Evolutionary conservation across 108 stramenopile species (phyloP).

Genomic region (Conticribra guillardii): DNA sequence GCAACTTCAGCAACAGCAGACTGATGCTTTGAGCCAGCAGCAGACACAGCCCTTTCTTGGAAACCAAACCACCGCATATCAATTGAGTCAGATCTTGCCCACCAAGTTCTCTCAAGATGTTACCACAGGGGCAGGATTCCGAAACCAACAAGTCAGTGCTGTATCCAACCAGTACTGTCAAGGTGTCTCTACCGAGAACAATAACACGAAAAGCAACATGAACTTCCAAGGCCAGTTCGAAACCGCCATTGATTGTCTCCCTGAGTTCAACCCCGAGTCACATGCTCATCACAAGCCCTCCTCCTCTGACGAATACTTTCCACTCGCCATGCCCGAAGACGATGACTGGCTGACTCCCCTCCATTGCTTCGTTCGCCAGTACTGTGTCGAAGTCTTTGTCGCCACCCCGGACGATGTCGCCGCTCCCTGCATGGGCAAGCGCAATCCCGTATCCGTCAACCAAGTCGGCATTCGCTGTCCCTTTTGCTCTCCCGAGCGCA

Average conservation of each 20-base stretch:
- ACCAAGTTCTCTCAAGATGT: conserved; percentile 4
- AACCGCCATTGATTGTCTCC: conserved; percentile 11
- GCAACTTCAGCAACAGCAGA: conserved; percentile 40
- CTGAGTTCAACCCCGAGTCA: conserved; percentile 16
- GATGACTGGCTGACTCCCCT: conserved; percentile 84
- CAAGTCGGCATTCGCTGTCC: conserved; percentile 90
- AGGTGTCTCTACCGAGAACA: neutral
- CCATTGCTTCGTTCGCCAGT: conserved; percentile 81
- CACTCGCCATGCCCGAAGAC: conserved; percentile 67
- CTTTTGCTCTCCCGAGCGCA: conserved; percentile 63
- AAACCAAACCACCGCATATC: neutral
- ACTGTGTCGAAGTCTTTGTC: conserved; percentile 81
- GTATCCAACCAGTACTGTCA: neutral
- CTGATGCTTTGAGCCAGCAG: conserved; percentile 23
- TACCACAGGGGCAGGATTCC: neutral
- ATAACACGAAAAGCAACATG: conserved; percentile 1
- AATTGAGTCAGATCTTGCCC: conserved; percentile 12
- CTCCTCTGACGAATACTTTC: conserved; percentile 42
- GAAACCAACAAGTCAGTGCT: neutral
- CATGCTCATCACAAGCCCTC: conserved; percentile 6
- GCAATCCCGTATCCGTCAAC: conserved; percentile 75
- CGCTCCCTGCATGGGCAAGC: conserved; percentile 80
- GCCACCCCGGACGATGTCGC: conserved; percentile 74
- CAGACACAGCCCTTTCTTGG: conserved; percentile 14
- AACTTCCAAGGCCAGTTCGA: conserved; percentile 21